Evolutionary conservation across 1,139 yeast genomes (phyloP).

Genomic region (Candida frijolesensis): DNA sequence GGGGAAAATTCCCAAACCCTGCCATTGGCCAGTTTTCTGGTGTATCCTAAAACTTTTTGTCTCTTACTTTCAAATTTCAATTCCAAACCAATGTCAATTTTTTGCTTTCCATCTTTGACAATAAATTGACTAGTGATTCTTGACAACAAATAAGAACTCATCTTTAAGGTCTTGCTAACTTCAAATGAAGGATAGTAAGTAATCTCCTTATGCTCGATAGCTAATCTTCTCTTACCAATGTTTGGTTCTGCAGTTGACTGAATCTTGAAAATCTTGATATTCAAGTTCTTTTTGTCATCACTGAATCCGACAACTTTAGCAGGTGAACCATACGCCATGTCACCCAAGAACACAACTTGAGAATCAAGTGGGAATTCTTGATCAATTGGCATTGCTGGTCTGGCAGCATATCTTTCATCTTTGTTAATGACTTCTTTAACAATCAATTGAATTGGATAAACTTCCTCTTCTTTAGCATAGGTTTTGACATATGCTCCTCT

Average conservation of each 20-base stretch:
- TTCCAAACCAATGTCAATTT: conserved; percentile 79
- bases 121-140: conserved; percentile 74
- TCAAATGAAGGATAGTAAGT: conserved; percentile 70
- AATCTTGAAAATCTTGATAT: conserved; percentile 54
- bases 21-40: conserved; percentile 54
- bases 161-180: conserved; percentile 57
- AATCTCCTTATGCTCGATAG: conserved; percentile 55
- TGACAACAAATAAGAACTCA: conserved; percentile 70
- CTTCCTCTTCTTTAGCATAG: conserved; percentile 52
- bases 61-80: conserved; percentile 80
- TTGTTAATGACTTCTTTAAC: conserved; percentile 74
- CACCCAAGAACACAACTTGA: conserved; percentile 82
- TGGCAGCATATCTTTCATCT: conserved; percentile 74
- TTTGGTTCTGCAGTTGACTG: conserved; percentile 58
- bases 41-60: conserved; percentile 85
- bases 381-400: conserved; percentile 74
- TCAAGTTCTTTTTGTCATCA: conserved; percentile 44
- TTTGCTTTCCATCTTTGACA: conserved; percentile 53
- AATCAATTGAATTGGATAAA: conserved; percentile 74
- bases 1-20: conserved; percentile 85
- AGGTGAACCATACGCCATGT: conserved; percentile 85
- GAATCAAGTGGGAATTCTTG: conserved; percentile 80
- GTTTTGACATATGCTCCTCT: conserved; percentile 82
- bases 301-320: conserved; percentile 71
- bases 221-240: conserved; percentile 61